A percentile compares a stretch with the other conserved stretches of the same genome.
Evolutionary conservation across 257 asterid species (phyloP).

Genomic region (Solanum virginianum): DNA sequence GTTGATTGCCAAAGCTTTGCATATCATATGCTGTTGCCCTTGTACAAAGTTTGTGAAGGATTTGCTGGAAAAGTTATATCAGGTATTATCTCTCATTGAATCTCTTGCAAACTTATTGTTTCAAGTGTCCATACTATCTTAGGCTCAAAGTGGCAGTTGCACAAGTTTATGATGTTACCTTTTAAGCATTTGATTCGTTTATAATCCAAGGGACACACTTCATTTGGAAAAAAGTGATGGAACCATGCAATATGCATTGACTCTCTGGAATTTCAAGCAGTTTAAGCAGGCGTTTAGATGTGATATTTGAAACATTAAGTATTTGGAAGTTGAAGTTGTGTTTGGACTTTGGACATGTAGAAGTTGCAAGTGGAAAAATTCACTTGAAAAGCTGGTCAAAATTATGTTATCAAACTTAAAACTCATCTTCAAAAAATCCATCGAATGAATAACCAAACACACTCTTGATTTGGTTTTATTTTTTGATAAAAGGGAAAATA

Average conservation of each 20-base stretch:
- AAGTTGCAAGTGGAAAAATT: background rate
- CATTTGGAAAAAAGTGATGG: background rate
- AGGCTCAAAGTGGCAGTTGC: background rate
- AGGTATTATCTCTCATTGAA: constrained; percentile 26
- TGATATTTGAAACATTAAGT: background rate
- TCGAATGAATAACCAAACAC: background rate
- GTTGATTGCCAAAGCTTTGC: constrained; percentile 43
- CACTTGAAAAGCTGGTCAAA: background rate
- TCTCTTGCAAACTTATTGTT: background rate
- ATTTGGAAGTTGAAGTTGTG: background rate
- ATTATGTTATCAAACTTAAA: too few species aligned
- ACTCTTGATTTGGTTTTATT: too few species aligned
- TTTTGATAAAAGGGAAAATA: background rate
- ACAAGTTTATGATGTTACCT: background rate
- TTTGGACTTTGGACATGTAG: background rate
- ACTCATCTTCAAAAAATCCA: too few species aligned
- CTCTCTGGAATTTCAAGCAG: background rate
- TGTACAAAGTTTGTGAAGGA: constrained; percentile 74
- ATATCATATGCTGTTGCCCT: constrained; percentile 59
- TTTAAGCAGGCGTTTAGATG: background rate
- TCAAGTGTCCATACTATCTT: background rate
- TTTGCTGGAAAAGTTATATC: constrained; percentile 62
- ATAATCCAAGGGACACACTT: background rate
- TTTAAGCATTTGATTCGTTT: background rate
- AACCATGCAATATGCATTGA: background rate